A percentile compares a stretch with the other conserved stretches of the same genome.
Evolutionary conservation across 1,284 basidiomycete genomes (phyloP).

Genomic region (Pseudozyma tsukubaensis): DNA sequence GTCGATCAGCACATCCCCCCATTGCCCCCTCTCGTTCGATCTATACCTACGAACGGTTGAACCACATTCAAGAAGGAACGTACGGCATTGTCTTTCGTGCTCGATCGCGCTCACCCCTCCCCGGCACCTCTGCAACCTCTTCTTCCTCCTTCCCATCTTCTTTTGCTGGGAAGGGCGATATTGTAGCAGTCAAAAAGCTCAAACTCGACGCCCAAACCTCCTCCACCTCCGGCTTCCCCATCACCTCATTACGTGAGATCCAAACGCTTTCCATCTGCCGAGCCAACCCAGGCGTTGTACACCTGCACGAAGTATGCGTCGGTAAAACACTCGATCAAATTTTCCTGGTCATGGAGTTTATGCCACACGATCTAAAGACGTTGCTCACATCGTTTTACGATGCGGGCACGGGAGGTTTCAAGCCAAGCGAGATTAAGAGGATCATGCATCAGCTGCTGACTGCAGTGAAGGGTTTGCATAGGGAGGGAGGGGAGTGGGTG

Average conservation of each 20-base stretch:
- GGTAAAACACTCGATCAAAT: conserved; percentile 99
- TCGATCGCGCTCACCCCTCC: conserved; percentile 65
- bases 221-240: conserved; percentile 97
- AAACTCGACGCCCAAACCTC: conserved; percentile 83
- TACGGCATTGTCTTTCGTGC: conserved; percentile 98
- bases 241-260: conserved; percentile 93
- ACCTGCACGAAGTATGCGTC: conserved; percentile 94
- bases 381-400: conserved; percentile 76
- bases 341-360: conserved; percentile 99
- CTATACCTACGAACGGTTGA: conserved; percentile 73
- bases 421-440: conserved; percentile 98
- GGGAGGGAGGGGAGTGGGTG: conserved; percentile 97
- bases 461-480: conserved; percentile 90
- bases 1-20: conserved; percentile 44
- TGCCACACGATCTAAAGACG: conserved; percentile 98
- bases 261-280: conserved; percentile 83
- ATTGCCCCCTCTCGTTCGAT: conserved; percentile 59
- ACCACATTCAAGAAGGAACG: conserved; percentile 98
- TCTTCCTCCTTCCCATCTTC: neutral
- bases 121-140: neutral
- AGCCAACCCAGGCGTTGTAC: conserved; percentile 90
- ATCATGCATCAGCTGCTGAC: conserved; percentile 92
- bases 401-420: conserved; percentile 88
- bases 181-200: conserved; percentile 93
- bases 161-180: neutral